Evolutionary conservation across 176 grass and related monocot species (phyloP), one percentile per base, ranked within the genome.

Genomic region (Ensete glaucum): DNA sequence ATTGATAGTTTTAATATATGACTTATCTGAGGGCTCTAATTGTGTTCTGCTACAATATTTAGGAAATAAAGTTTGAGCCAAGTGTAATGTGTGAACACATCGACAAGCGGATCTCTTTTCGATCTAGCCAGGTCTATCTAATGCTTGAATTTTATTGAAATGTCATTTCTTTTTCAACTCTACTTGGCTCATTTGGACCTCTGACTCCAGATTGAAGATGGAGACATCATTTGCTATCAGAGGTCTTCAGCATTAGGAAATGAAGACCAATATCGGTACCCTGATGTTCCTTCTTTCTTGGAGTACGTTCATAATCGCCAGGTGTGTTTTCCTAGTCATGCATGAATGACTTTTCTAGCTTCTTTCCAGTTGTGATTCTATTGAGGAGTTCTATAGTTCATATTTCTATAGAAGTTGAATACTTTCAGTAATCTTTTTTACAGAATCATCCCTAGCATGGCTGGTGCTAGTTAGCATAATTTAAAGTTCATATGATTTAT

Each of bases 171-270:
- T 76, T 22, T 49, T 82, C 14, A 81, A 81, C 73, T 9, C 78
- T 22, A 64, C 43, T 59, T 62, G 43, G 65, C 57, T 83, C 80
- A 85, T n/a, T 76, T 83, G 17, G 20, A 24, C 59, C 52, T 56
- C 15, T 86, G 57, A 58, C 77, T 58, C 50, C 75, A 99, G 95
- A 88, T 99, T 84, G 95, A 99, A 89, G 91, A 99, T 82, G 95
- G 95, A 25, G 95, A 99, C 52, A 99, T 99, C 53, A 83, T 99
- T 81, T 99, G 95, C 82, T 94, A 83, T 84, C 88, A 99, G 73
- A 94, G 85, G 79, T 81, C 86, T 77, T 74, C 81, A 74, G 86
- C 88, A 50, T 8, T 79, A 71, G 96, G 85, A 54, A 80, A 27
- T 86, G 65, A 71, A 69, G 91, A 87, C 49, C 86, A 73, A 70